Percentiles rank a stretch among this genome's conserved stretches.
phyloP scores from a whole-genome alignment of 768 basidiomycete genomes.

The Fistulinella prunicolor region DNA sequence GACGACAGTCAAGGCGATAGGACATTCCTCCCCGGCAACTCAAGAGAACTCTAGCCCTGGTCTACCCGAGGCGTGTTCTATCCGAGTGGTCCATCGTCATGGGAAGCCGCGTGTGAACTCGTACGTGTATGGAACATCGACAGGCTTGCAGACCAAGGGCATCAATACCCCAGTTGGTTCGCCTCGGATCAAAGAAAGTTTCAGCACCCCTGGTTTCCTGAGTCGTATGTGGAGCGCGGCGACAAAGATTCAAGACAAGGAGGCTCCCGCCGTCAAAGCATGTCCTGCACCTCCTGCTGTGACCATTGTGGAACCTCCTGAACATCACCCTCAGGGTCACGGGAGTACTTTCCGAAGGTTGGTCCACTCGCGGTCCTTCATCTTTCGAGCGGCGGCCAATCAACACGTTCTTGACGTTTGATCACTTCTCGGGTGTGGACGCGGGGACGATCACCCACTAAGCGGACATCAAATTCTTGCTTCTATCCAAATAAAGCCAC shows the following conservation, averaged over 20 bases:
- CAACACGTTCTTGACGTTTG: slow-evolving; percentile 28
- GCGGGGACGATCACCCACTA: slow-evolving; percentile 16
- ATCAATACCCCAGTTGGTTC: slow-evolving; percentile 15
- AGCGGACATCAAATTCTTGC: slow-evolving; percentile 24
- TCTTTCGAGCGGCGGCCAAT: slow-evolving; percentile 35
- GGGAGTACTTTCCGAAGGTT: slow-evolving; percentile 39
- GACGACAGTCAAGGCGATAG: slow-evolving; percentile 34
- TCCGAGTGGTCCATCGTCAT: slow-evolving; percentile 28
- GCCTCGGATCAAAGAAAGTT: slow-evolving; percentile 33
- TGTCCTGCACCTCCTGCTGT: slow-evolving; percentile 14
- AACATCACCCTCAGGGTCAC: slow-evolving; percentile 24
- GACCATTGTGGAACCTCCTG: slow-evolving; percentile 27
- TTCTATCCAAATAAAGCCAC: slow-evolving; percentile 20
- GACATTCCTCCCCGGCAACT: slow-evolving; percentile 17
- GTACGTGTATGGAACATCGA: slow-evolving; percentile 26
- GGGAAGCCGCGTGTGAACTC: slow-evolving; percentile 27
- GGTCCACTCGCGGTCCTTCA: slow-evolving; percentile 44
- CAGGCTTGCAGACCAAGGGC: slow-evolving; percentile 12
- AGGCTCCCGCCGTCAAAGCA: slow-evolving; percentile 10
- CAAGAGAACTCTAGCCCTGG: slow-evolving; percentile 16
- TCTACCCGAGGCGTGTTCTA: slow-evolving; percentile 20
- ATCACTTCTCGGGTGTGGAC: slow-evolving; percentile 7
- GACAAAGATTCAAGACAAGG: slow-evolving; percentile 38
- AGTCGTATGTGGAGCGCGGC: slow-evolving; percentile 76
- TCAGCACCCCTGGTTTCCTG: slow-evolving; percentile 51